These are phyloP conservation scores for Mitragyna speciosa DNA, from an alignment of 257 asterid species.

Conservation along the genomic window DNA sequence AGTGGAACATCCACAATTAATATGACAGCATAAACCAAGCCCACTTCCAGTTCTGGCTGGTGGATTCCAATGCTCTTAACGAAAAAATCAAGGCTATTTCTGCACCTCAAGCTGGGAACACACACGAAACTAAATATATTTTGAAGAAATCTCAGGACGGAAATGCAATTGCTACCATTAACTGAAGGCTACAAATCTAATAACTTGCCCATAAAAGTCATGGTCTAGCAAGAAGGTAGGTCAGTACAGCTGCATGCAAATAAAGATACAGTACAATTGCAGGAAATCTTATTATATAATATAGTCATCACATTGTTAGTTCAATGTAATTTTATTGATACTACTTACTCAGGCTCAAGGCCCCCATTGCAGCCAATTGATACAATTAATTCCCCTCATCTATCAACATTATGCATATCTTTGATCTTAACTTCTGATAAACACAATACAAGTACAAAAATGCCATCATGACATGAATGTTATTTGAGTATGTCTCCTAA, in stretches of 20 bases:
- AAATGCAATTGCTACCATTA: no score
- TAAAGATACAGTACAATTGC: neutral
- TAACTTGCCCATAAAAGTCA: no score
- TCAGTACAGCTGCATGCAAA: no score
- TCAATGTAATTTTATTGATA: no score
- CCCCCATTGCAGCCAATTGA: neutral
- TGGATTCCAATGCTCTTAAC: neutral
- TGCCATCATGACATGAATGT: neutral
- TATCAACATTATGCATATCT: neutral
- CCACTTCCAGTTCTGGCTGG: neutral
- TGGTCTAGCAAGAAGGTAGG: no score
- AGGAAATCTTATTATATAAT: no score
- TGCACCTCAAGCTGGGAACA: neutral
- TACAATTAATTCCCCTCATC: neutral
- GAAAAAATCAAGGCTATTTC: no score
- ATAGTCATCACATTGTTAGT: neutral
- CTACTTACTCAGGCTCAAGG: no score
- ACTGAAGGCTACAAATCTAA: no score
- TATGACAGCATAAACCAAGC: no score
- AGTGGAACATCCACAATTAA: neutral
- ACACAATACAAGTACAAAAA: neutral
- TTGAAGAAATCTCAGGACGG: no score
- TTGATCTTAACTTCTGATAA: neutral
- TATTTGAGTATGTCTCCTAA: neutral
- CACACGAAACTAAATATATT: neutral